These are phyloP conservation scores for Trichoderma atrobrunneum DNA, from an alignment of 2,329 filamentous ascomycete species.

Conservation along the genomic window DNA sequence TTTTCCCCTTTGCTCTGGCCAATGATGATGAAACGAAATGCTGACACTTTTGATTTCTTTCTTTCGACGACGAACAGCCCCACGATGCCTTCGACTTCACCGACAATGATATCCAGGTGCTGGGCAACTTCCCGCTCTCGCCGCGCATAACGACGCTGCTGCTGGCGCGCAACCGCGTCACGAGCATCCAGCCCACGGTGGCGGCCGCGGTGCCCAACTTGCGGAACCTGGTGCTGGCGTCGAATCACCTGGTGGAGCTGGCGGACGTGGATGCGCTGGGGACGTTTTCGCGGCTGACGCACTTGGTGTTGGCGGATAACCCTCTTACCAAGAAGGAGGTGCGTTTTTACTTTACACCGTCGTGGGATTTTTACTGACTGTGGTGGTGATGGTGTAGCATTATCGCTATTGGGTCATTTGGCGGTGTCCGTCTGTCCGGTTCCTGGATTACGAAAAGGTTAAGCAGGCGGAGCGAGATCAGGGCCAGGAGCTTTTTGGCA, in stretches of 20 bases:
- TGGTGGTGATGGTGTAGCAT: constrained; percentile 55
- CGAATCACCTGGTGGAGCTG: constrained; percentile 79
- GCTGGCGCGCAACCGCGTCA: constrained; percentile 83
- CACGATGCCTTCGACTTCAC: constrained; percentile 98
- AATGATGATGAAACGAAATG: not conserved
- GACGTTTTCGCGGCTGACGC: constrained; percentile 67
- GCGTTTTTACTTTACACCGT: constrained; percentile 32
- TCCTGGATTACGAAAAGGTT: constrained; percentile 90
- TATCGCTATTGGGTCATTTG: constrained; percentile 92
- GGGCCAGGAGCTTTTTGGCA: constrained; percentile 81
- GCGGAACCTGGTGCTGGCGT: constrained; percentile 74
- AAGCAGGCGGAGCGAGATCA: constrained; percentile 77
- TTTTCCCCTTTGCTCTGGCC: not conserved
- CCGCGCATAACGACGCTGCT: constrained; percentile 85
- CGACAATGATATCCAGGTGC: constrained; percentile 89
- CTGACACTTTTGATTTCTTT: not conserved
- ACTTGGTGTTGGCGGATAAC: constrained; percentile 80
- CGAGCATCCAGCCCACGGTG: constrained; percentile 73
- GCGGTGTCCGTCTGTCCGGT: constrained; percentile 79
- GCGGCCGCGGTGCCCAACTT: constrained; percentile 77
- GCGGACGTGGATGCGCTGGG: constrained; percentile 82
- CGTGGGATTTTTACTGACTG: not conserved
- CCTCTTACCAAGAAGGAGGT: constrained; percentile 92
- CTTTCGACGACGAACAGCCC: constrained; percentile 54
- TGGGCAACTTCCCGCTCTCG: constrained; percentile 90